A percentile compares a stretch with the other conserved stretches of the same genome.
Conservation (phyloP, 371 early-diverging fungal genomes). For the Mortierella sp. region DNA sequence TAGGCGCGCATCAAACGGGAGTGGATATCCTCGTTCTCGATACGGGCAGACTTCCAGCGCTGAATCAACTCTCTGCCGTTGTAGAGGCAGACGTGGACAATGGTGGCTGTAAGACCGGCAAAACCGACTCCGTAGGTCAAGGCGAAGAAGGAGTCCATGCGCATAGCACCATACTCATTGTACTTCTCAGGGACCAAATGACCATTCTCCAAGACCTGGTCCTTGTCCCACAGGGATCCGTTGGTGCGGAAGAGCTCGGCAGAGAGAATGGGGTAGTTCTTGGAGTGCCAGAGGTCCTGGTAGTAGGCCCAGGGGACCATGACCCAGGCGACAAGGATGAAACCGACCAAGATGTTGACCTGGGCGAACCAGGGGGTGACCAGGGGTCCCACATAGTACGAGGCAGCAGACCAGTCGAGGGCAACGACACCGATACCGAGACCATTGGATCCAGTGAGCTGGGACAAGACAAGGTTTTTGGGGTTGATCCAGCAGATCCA, state of each 20-base stretch:
- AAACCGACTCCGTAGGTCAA: slow-evolving; percentile 67
- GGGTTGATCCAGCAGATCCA: slow-evolving; percentile 68
- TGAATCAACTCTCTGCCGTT: slow-evolving; percentile 59
- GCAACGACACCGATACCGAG: slow-evolving; percentile 57
- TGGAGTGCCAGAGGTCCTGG: slow-evolving; percentile 60
- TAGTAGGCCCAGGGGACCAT: slow-evolving; percentile 66
- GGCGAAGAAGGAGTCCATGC: slow-evolving; percentile 73
- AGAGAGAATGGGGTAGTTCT: slow-evolving; percentile 62
- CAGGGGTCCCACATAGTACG: slow-evolving; percentile 59
- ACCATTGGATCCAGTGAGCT: slow-evolving; percentile 61
- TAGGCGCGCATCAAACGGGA: slow-evolving; percentile 76
- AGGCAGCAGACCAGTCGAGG: slow-evolving; percentile 71
- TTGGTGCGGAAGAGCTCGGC: slow-evolving; percentile 55
- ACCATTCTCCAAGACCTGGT: slow-evolving; percentile 58
- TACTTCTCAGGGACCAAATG: slow-evolving; percentile 53
- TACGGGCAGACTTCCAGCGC: slow-evolving; percentile 35
- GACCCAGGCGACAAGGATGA: slow-evolving; percentile 65
- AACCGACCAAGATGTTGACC: slow-evolving; percentile 63
- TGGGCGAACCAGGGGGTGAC: slow-evolving; percentile 67
- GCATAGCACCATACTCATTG: slow-evolving; percentile 65
- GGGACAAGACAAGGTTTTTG: slow-evolving; percentile 58
- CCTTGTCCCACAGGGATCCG: slow-evolving; percentile 61
- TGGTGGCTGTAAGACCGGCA: slow-evolving; percentile 62
- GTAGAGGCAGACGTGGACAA: slow-evolving; percentile 64
- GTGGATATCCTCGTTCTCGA: slow-evolving; percentile 70